Conservation (phyloP, 1,139 yeast species). For the Groenewaldozyma auringiensis region DNA sequence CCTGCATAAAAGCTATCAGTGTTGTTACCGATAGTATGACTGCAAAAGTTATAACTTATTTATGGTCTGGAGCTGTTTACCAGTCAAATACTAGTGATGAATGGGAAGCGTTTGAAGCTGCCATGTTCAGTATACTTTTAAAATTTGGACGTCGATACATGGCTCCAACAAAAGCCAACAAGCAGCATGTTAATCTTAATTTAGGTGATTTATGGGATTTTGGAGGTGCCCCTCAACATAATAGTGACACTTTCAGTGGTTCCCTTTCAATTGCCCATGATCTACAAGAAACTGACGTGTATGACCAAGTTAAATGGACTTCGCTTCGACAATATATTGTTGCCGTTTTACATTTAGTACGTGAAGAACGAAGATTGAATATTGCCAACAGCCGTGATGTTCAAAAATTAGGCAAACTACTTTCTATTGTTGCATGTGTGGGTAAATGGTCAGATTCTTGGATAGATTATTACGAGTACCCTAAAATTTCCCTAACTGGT, state of each 20-base stretch:
- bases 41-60: conserved; percentile 50
- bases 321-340: conserved; percentile 51
- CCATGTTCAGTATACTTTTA: conserved; percentile 34
- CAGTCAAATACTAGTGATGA: conserved; percentile 41
- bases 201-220: not conserved
- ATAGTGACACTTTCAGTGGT: not conserved
- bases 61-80: conserved; percentile 56
- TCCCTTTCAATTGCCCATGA: conserved; percentile 9
- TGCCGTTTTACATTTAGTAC: conserved; percentile 60
- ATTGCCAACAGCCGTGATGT: conserved; percentile 37
- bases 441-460: conserved; percentile 72
- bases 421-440: conserved; percentile 58
- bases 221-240: not conserved
- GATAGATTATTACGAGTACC: conserved; percentile 45
- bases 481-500: not conserved
- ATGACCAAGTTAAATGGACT: conserved; percentile 15
- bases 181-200: not conserved
- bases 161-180: not conserved
- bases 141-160: conserved; percentile 12
- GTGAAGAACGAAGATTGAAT: conserved; percentile 68
- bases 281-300: conserved; percentile 10
- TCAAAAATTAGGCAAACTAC: conserved; percentile 41
- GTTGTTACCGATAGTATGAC: conserved; percentile 52
- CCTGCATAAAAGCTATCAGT: conserved; percentile 22
- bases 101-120: conserved; percentile 55